Evolutionary conservation across 306 rosid genomes (phyloP).

Genomic region (Morella rubra): DNA sequence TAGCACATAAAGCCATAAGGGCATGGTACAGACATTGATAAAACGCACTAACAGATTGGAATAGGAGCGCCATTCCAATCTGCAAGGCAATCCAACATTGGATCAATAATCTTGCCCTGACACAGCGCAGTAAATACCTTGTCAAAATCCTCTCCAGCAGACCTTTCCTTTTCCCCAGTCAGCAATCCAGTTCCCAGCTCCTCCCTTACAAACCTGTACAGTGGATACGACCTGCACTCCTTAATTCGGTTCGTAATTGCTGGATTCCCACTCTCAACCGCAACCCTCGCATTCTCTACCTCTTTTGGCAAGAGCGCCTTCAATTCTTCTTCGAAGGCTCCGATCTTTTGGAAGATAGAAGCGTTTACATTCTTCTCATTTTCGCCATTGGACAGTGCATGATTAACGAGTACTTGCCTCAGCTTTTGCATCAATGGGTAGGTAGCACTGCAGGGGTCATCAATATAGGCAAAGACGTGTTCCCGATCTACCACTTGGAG

Average conservation of each 20-base stretch:
- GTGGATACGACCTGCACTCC: conserved; percentile 79
- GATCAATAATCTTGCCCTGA: conserved; percentile 80
- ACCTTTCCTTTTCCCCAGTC: conserved; percentile 59
- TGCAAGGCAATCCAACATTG: conserved; percentile 63
- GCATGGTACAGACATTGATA: neutral
- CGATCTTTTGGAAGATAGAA: conserved; percentile 84
- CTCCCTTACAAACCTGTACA: conserved; percentile 81
- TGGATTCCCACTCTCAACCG: conserved; percentile 52
- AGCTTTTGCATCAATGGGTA: conserved; percentile 89
- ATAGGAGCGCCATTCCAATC: conserved; percentile 91
- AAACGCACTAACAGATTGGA: conserved; percentile 51
- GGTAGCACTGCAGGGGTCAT: conserved; percentile 70
- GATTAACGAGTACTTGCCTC: conserved; percentile 72
- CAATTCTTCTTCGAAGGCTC: conserved; percentile 70
- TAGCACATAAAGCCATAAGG: neutral
- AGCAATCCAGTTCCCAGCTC: conserved; percentile 57
- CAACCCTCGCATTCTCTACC: conserved; percentile 59
- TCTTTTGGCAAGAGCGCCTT: conserved; percentile 67
- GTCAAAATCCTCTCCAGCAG: conserved; percentile 88
- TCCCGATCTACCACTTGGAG: conserved; percentile 79
- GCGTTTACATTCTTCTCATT: conserved; percentile 57
- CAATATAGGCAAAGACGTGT: conserved; percentile 59
- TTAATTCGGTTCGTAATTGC: conserved; percentile 55
- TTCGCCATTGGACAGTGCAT: conserved; percentile 60
- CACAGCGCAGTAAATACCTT: conserved; percentile 71